Evolutionary conservation across 2,329 filamentous ascomycete genomes (phyloP).

Genomic region (Cladosporium oxysporum): DNA sequence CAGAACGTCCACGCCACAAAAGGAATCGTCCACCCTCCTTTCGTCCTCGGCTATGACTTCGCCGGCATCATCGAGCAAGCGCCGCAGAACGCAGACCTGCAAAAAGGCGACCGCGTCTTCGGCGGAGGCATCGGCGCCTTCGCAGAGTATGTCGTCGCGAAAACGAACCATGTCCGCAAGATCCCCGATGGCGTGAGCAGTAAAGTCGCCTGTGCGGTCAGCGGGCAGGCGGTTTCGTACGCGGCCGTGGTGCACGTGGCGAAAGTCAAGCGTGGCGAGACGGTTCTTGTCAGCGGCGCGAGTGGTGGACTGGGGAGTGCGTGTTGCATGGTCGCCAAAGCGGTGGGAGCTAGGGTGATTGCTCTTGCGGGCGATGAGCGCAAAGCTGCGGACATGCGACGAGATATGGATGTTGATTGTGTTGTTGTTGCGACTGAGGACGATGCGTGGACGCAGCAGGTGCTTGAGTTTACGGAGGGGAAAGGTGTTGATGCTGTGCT

Average conservation of each 20-base stretch:
- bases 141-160: conserved; percentile 52
- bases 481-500: conserved; percentile 60
- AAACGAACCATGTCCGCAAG: conserved; percentile 42
- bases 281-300: conserved; percentile 57
- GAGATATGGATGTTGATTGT: conserved; percentile 33
- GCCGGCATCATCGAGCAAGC: conserved; percentile 53
- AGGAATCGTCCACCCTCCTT: conserved; percentile 58
- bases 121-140: conserved; percentile 56
- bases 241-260: conserved; percentile 50
- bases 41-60: conserved; percentile 63
- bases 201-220: conserved; percentile 55
- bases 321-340: conserved; percentile 58
- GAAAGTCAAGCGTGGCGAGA: conserved; percentile 48
- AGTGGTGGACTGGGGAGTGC: conserved; percentile 58
- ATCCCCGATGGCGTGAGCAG: conserved; percentile 51
- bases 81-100: conserved; percentile 30
- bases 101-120: conserved; percentile 56
- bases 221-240: conserved; percentile 57
- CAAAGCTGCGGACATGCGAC: conserved; percentile 41
- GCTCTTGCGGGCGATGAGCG: conserved; percentile 52
- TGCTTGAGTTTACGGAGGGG: conserved; percentile 50
- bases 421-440: conserved; percentile 49
- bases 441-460: conserved; percentile 53
- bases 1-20: conserved; percentile 56
- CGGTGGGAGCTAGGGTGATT: conserved; percentile 55